phyloP scores from a whole-genome alignment of 2,329 filamentous ascomycete species.

The Cladorrhinum sp. region DNA sequence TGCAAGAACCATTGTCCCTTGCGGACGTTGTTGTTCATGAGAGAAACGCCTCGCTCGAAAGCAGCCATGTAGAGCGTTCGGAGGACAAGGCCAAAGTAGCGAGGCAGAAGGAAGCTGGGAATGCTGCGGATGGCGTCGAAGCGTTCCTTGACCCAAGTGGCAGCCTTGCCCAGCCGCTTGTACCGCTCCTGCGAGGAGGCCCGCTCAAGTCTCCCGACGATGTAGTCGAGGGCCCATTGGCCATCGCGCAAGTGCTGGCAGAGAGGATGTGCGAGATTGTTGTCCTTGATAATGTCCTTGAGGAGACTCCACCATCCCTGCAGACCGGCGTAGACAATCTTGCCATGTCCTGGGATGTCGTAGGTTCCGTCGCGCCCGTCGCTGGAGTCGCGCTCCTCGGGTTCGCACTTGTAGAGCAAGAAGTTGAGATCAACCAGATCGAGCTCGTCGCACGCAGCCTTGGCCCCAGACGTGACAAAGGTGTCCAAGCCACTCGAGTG shows the following conservation, averaged over 20 bases:
- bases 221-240: slow-evolving; percentile 89
- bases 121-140: slow-evolving; percentile 83
- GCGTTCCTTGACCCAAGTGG: slow-evolving; percentile 76
- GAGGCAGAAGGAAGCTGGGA: slow-evolving; percentile 83
- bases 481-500: slow-evolving; percentile 80
- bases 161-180: slow-evolving; percentile 59
- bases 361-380: slow-evolving; percentile 83
- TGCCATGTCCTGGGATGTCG: slow-evolving; percentile 76
- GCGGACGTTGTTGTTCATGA: slow-evolving; percentile 74
- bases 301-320: slow-evolving; percentile 98
- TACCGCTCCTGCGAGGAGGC: slow-evolving; percentile 63
- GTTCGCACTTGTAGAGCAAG: slow-evolving; percentile 84
- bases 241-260: slow-evolving; percentile 91
- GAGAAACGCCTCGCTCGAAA: slow-evolving; percentile 70
- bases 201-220: slow-evolving; percentile 71
- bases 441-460: slow-evolving; percentile 71
- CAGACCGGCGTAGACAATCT: slow-evolving; percentile 90
- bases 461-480: slow-evolving; percentile 78
- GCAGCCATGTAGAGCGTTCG: slow-evolving; percentile 85
- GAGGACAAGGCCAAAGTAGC: slow-evolving; percentile 88
- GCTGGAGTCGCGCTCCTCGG: slow-evolving; percentile 79
- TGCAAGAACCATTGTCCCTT: slow-evolving; percentile 87
- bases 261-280: slow-evolving; percentile 87
- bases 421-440: slow-evolving; percentile 85
- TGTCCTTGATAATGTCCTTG: slow-evolving; percentile 78